Base-by-base conservation (phyloP, 2,329 filamentous ascomycete genomes). In the Cadophora gregata region DNA sequence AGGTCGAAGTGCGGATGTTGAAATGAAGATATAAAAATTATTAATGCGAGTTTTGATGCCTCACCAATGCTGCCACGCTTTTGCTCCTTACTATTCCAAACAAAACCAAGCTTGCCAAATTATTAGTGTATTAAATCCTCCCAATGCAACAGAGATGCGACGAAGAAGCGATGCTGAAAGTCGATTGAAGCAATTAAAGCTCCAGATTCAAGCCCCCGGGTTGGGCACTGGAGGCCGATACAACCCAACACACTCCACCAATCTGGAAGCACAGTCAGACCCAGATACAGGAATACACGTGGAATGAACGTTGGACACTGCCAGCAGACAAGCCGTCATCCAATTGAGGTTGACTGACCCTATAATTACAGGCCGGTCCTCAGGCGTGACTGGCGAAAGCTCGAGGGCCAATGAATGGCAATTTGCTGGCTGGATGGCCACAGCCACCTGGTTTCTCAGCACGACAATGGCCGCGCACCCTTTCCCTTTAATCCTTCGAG, bases 331-430 rank as follows among this genome's bases (percentile, higher is more conserved):
- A n/a, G 51, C 60, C 64, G 61, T 60, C 64, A 68, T 67, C 68
- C 73, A 73, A 72, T 70, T 71, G 70, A 70, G 59, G 64, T 69
- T 67, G 58, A 76, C 75, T 75, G 70, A 76, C 73, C 73, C 68
- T 76, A 76, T 74, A 59, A 73, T 71, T 75, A 76, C 74, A 75
- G 70, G 68, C 60, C 64, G 61, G 63, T 65, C 63, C 67, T 65
- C 64, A 69, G 67, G 59, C 69, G 69, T 67, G 67, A 73, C 70
- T 69, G 68, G 67, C 66, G 70, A 62, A 67, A 65, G 65, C 63
- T 66, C 63, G 59, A 59, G 64, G 71, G 63, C 70, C 72, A 75
- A 74, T 73, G 63, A 68, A 55, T 63, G 64, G 63, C 61, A 64
- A 55, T 67, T 67, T n/a, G n/a, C n/a, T n/a, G n/a, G n/a, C n/a